A percentile compares a stretch with the other conserved stretches of the same genome.
Conservation (phyloP, 306 rosid genomes). For the Prunus armeniaca region DNA sequence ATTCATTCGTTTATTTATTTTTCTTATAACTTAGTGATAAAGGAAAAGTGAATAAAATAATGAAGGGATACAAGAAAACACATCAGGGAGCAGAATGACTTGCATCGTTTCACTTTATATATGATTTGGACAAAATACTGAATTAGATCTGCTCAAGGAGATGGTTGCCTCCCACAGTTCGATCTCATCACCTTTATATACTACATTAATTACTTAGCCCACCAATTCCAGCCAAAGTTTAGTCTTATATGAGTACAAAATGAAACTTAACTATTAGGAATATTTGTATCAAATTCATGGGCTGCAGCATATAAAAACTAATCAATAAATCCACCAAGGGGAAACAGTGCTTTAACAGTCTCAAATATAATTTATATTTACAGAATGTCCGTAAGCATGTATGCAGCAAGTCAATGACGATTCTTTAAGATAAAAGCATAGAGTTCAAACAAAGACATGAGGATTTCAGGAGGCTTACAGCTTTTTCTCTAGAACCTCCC, state of each 20-base stretch:
- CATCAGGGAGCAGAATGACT: background rate
- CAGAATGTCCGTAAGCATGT: no score
- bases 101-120: background rate
- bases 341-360: no score
- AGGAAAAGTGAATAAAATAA: background rate
- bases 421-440: no score
- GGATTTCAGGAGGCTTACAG: constrained; percentile 54
- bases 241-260: background rate
- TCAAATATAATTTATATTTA: no score
- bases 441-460: background rate
- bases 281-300: background rate
- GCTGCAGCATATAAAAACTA: no score
- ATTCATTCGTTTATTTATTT: background rate
- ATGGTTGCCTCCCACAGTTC: background rate
- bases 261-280: background rate
- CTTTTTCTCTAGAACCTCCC: constrained; percentile 97
- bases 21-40: background rate
- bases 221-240: no score
- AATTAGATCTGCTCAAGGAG: background rate
- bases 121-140: background rate
- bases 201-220: background rate
- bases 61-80: background rate
- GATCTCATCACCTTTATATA: background rate
- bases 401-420: no score
- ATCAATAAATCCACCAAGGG: no score